Evolutionary conservation across 2,329 filamentous ascomycete genomes (phyloP), one percentile per base, ranked within the genome.

Genomic region (Colletotrichum gloeosporioides): DNA sequence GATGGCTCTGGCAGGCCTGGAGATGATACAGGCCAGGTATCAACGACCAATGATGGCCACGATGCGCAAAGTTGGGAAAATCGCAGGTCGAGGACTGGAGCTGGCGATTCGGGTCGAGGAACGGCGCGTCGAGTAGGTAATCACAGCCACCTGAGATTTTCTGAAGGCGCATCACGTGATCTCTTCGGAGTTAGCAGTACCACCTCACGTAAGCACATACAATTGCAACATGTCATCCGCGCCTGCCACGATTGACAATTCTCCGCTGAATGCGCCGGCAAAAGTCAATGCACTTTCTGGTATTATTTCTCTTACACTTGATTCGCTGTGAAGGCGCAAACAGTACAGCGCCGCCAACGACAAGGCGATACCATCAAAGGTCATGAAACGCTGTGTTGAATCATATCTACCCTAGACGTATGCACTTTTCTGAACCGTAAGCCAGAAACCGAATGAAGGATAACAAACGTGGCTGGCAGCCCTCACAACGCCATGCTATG

Each of bases 401-500:
- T 59, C n/a, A 31, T 36, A 57, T 34, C 32, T 25, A 65, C n/a
- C 66, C 27, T 36, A 69, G 49, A 4, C 53, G 27, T 16, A 29
- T 39, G 49, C 53, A 32, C 66, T 69, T 69, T 69, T 69, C 32
- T 39, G 34, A 29, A 39, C 25, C 32, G n/a, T 22, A 69, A 29
- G 49, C 57, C 66, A n/a, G 22, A 39, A 36, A 53, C 18, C 57
- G 22, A 59, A 63, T n/a, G 22, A 34, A 66, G 39, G 18, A 55
- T 29, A 32, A 62, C 31, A 22, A 27, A 39, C 39, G 32, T 57
- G 61, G 66, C 59, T 25, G 34, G 31, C 67, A 78, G 78, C 68
- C 76, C 65, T 74, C 25, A 66, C 25, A 76, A 80, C 79, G 79
- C 80, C 79, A 44, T 75, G 79, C 80, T 81, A 80, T 81, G 79